A percentile compares a stretch with the other conserved stretches of the same genome.
phyloP scores from a whole-genome alignment of 768 basidiomycete genomes.

The Ramaria rubella region DNA sequence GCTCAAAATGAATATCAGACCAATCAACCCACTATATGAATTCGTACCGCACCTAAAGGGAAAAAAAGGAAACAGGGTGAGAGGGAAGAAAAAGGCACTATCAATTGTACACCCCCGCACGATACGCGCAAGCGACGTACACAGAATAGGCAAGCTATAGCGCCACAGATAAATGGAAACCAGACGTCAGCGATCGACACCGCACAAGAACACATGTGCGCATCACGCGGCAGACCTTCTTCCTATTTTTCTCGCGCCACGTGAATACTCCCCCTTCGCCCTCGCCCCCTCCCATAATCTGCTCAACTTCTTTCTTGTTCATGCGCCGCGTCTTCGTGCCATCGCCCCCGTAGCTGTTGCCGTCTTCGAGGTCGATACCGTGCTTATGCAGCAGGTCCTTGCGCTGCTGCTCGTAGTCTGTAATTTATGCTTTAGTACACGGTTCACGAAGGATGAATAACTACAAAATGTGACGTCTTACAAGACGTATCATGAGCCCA shows the following conservation, averaged over 20 bases:
- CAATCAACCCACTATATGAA: slow-evolving; percentile 68
- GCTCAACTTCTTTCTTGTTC: slow-evolving; percentile 76
- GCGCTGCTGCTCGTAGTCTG: slow-evolving; percentile 94
- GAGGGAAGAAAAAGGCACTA: not conserved
- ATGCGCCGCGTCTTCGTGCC: slow-evolving; percentile 71
- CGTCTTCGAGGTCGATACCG: slow-evolving; percentile 90
- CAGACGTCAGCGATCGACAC: slow-evolving; percentile 19
- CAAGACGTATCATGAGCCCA: slow-evolving; percentile 97
- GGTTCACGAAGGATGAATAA: slow-evolving; percentile 14
- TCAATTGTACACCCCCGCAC: no score
- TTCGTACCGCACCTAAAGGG: slow-evolving; percentile 67
- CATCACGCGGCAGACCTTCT: slow-evolving; percentile 74
- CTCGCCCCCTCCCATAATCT: slow-evolving; percentile 76
- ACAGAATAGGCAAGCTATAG: slow-evolving; percentile 79
- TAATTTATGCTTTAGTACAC: not conserved
- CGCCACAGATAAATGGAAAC: slow-evolving; percentile 10
- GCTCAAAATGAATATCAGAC: not conserved
- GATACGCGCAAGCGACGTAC: no score
- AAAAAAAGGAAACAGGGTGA: not conserved
- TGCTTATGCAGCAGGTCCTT: slow-evolving; percentile 83
- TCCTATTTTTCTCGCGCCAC: slow-evolving; percentile 90
- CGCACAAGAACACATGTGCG: slow-evolving; percentile 27
- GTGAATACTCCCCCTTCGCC: slow-evolving; percentile 80
- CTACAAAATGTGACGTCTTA: slow-evolving; percentile 28
- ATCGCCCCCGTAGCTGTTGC: slow-evolving; percentile 50